A percentile compares a stretch with the other conserved stretches of the same genome.
Evolutionary conservation across 1,284 basidiomycete species (phyloP).

Genomic region (Ganoderma boninense): DNA sequence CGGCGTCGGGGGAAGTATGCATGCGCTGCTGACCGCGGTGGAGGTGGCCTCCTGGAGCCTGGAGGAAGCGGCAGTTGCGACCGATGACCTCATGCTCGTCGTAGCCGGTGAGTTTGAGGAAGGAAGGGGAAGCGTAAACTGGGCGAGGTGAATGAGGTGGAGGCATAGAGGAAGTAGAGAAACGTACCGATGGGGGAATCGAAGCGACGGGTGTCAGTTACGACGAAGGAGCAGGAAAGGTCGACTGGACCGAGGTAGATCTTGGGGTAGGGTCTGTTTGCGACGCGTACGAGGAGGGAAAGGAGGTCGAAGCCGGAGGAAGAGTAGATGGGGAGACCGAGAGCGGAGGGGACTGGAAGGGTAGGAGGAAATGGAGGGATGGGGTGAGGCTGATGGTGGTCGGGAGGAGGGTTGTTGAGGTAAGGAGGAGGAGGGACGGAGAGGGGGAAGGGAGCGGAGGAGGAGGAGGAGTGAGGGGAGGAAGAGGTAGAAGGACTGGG

Average conservation of each 20-base stretch:
- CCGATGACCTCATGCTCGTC: conserved; percentile 81
- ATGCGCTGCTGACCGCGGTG: conserved; percentile 70
- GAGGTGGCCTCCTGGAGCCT: conserved; percentile 77
- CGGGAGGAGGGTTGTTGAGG: background rate
- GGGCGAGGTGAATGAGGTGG: conserved; percentile 4
- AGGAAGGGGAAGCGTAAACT: conserved; percentile 87
- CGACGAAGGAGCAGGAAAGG: conserved; percentile 88
- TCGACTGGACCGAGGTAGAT: conserved; percentile 92
- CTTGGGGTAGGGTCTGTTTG: conserved; percentile 76
- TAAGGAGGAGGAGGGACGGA: background rate
- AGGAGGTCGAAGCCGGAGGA: conserved; percentile 91
- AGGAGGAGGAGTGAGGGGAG: conserved; percentile 13
- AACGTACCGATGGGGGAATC: conserved; percentile 74
- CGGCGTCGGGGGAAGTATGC: conserved; percentile 76
- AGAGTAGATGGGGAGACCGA: conserved; percentile 76
- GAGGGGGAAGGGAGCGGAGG: conserved; percentile 20
- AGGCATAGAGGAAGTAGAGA: background rate
- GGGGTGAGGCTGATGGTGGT: conserved; percentile 9
- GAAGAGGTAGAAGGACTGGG: conserved; percentile 14
- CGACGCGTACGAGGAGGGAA: conserved; percentile 82
- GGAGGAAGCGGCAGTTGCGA: conserved; percentile 90
- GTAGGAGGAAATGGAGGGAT: conserved; percentile 15
- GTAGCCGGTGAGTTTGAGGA: conserved; percentile 88
- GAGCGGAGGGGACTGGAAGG: conserved; percentile 39
- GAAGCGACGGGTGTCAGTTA: conserved; percentile 83